phyloP scores from a whole-genome alignment of 805 yeast species.

The Ogataea pini region DNA sequence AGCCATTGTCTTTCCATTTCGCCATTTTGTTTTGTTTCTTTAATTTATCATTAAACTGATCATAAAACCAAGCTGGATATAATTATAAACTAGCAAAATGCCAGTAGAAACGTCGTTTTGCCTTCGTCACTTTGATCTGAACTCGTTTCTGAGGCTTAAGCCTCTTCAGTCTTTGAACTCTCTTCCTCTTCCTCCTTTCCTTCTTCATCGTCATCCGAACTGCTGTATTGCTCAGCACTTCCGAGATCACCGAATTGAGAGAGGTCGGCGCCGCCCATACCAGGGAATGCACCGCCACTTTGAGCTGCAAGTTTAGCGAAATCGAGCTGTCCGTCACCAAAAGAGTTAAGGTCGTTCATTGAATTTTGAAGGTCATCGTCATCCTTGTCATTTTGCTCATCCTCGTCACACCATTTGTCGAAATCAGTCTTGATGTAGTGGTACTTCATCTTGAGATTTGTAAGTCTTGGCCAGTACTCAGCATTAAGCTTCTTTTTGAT shows the following conservation, averaged over 20 bases:
- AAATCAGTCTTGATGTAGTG: slow-evolving; percentile 90
- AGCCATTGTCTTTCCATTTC: no score
- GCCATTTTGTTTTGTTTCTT: background rate
- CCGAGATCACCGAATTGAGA: slow-evolving; percentile 5
- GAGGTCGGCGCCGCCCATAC: slow-evolving; percentile 34
- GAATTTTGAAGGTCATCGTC: slow-evolving; percentile 39
- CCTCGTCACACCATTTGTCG: slow-evolving; percentile 98
- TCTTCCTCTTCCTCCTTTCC: slow-evolving; percentile 25
- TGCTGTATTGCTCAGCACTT: slow-evolving; percentile 23
- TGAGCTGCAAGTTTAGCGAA: slow-evolving; percentile 31
- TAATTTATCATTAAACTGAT: background rate
- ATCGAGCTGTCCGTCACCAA: slow-evolving; percentile 28
- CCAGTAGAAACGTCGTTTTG: background rate
- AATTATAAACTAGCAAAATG: background rate
- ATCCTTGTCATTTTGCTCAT: slow-evolving; percentile 81
- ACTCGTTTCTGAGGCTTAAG: background rate
- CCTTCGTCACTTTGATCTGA: background rate
- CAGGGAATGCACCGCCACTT: slow-evolving; percentile 51
- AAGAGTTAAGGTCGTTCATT: slow-evolving; percentile 23
- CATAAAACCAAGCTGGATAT: background rate
- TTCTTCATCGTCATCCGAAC: slow-evolving; percentile 32
- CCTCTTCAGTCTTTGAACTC: slow-evolving; percentile 1
- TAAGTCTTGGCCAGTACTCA: slow-evolving; percentile 95
- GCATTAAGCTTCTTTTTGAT: slow-evolving; percentile 66
- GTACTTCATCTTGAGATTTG: slow-evolving; percentile 78